Conservation (phyloP, 257 asterid species). For the Misopates orontium region DNA sequence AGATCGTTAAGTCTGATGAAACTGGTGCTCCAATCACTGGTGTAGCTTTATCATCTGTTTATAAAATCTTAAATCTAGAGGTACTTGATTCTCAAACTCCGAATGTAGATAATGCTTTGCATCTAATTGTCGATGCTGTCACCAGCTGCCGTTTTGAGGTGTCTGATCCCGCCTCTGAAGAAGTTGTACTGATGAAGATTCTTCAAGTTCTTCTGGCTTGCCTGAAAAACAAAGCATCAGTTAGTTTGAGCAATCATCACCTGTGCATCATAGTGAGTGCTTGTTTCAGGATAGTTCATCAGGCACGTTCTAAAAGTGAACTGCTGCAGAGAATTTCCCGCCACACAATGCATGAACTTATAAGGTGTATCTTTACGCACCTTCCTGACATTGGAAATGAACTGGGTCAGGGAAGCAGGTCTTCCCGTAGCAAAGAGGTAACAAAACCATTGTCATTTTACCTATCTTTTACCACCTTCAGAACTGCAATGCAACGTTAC, state of each 20-base stretch:
- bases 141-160: slow-evolving; percentile 98
- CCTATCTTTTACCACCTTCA: too few relatives aligned
- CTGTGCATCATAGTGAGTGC: slow-evolving; percentile 89
- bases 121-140: slow-evolving; percentile 87
- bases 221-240: slow-evolving; percentile 86
- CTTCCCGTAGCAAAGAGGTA: neutral
- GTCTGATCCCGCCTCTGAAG: slow-evolving; percentile 96
- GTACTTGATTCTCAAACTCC: slow-evolving; percentile 67
- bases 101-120: slow-evolving; percentile 86
- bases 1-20: slow-evolving; percentile 91
- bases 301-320: slow-evolving; percentile 92
- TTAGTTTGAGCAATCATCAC: slow-evolving; percentile 88
- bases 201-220: slow-evolving; percentile 95
- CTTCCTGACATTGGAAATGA: slow-evolving; percentile 82
- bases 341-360: slow-evolving; percentile 91
- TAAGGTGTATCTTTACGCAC: slow-evolving; percentile 87
- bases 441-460: too few relatives aligned
- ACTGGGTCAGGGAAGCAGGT: slow-evolving; percentile 45
- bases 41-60: slow-evolving; percentile 87
- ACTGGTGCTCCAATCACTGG: slow-evolving; percentile 94
- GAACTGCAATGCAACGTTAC: too few relatives aligned
- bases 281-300: slow-evolving; percentile 86
- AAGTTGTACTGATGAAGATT: slow-evolving; percentile 90
- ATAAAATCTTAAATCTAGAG: slow-evolving; percentile 87
- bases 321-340: slow-evolving; percentile 90